Percentiles rank a stretch among this genome's conserved stretches.
phyloP scores from a whole-genome alignment of 108 stramenopile species.

The Nitzschia inconspicua region DNA sequence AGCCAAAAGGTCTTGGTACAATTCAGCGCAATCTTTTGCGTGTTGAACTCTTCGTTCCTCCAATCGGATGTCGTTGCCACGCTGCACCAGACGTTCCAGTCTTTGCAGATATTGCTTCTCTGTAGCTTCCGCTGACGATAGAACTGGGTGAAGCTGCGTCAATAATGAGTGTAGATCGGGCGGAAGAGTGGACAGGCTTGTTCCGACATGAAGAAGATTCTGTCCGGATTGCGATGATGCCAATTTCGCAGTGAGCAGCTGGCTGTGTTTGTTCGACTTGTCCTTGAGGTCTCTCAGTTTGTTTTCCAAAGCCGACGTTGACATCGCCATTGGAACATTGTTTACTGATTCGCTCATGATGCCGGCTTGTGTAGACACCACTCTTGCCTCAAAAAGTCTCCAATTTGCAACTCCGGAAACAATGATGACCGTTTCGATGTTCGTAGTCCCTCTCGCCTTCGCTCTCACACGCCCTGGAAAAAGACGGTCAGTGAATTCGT shows the following conservation, averaged over 20 bases:
- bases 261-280: conserved; percentile 63
- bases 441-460: too few species aligned
- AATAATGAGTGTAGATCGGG: conserved; percentile 74
- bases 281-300: conserved; percentile 39
- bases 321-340: conserved; percentile 26
- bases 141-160: conserved; percentile 61
- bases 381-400: too few species aligned
- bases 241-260: conserved; percentile 71
- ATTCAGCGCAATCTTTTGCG: conserved; percentile 60
- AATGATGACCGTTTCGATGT: too few species aligned
- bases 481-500: too few species aligned
- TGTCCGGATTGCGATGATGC: conserved; percentile 85
- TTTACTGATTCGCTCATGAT: neutral
- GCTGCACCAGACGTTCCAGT: conserved; percentile 50
- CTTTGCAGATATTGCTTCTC: conserved; percentile 44
- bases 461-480: too few species aligned
- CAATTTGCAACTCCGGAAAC: too few species aligned
- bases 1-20: conserved; percentile 67
- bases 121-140: conserved; percentile 44
- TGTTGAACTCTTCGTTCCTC: conserved; percentile 39
- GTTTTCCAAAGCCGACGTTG: conserved; percentile 45
- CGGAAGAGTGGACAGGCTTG: conserved; percentile 66
- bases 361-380: neutral
- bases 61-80: conserved; percentile 40
- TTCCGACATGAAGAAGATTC: conserved; percentile 79